Evolutionary conservation across 441 rosid species (phyloP), one percentile per base, ranked within the genome.

Genomic region (Viola pubescens): DNA sequence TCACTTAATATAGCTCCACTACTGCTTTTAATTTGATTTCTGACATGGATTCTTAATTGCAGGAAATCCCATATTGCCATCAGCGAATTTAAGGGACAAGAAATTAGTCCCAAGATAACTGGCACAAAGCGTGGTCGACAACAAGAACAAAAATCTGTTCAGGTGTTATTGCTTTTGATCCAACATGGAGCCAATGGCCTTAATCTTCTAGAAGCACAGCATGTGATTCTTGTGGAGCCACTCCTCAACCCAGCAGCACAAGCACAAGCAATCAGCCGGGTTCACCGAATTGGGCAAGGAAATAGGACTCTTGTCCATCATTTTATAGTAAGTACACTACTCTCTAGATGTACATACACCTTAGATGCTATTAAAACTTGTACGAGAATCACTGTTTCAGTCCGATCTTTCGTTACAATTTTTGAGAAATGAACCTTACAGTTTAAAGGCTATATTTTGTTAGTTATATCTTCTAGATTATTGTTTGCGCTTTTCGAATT

Each of bases 111-210:
- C 37, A 77, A 60, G 64, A 72, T 65, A 68, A 62, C 60, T 54
- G 46, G 52, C 42, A 67, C 53, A 65, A 26, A 26, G 34, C 66
- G 48, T 26, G 58, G 60, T 42, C 60, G 59, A 68, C 65, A 68
- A 67, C 48, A 63, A 57, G 89, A 81, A 61, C 58, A 66, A 56
- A 74, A 68, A 51, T 60, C 73, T 41, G 55, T 86, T 65, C 98
- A 89, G 72, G 98, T 92, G 37, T 59, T 89, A 59, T 52, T 92
- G 81, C 85, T 92, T 45, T 75, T 92, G 70, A 81, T 89, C 75
- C 96, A 89, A 60, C 97, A 92, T 74, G 98, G 97, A 58, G 98
- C 98, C 34, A 92, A 92, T 56, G 98, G 98, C 47, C 95, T 92
- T 54, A 92, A 92, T 69, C 97, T 92, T 58, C 77, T 92, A 65